Percentiles rank a stretch among this genome's conserved stretches.
phyloP scores from a whole-genome alignment of 306 rosid species.

The Astragalus glycyphyllos region DNA sequence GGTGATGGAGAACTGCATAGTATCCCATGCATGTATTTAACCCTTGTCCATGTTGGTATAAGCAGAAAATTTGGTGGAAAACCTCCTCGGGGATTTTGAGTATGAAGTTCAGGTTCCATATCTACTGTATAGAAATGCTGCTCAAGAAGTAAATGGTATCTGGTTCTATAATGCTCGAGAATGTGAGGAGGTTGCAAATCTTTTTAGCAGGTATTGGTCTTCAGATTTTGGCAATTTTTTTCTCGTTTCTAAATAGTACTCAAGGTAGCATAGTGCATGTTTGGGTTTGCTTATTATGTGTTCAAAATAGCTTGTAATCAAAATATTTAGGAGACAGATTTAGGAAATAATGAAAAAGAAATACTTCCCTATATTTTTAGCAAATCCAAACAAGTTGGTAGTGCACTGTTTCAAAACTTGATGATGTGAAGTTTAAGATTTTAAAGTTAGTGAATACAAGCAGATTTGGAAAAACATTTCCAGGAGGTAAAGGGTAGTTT shows the following conservation, averaged over 20 bases:
- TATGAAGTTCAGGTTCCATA: conserved; percentile 69
- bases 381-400: background rate
- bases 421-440: conserved; percentile 12
- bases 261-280: background rate
- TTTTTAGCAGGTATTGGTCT: conserved; percentile 60
- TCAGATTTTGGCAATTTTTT: background rate
- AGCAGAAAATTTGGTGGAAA: conserved; percentile 74
- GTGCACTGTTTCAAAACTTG: conserved; percentile 4
- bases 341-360: background rate
- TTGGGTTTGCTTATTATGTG: background rate
- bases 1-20: conserved; percentile 33
- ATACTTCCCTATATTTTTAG: background rate
- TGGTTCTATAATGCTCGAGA: conserved; percentile 68
- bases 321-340: background rate
- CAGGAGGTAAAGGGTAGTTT: background rate
- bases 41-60: conserved; percentile 32
- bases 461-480: conserved; percentile 5
- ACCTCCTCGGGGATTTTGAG: conserved; percentile 70
- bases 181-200: conserved; percentile 72
- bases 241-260: conserved; percentile 10
- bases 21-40: conserved; percentile 19
- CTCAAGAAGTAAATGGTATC: conserved; percentile 73
- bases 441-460: conserved; percentile 9
- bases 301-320: background rate
- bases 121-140: conserved; percentile 67